Conservation (phyloP, 2,329 filamentous ascomycete genomes). For the Sordariomycetes sp. region DNA sequence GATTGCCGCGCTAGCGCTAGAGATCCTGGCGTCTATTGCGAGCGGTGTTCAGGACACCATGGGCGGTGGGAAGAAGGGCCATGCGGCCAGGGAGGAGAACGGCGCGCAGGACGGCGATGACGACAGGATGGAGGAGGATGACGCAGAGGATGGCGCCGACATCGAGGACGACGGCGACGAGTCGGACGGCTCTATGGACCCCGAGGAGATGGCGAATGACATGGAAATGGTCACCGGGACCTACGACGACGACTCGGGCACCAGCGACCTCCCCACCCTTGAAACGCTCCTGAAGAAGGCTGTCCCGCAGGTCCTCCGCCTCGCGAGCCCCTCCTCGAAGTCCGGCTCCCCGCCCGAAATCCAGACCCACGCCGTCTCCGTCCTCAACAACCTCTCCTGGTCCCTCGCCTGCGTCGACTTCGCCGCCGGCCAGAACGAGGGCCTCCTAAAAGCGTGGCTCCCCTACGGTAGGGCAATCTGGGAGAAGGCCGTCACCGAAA, state of each 20-base stretch:
- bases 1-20: slow-evolving; percentile 40
- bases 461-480: slow-evolving; percentile 42
- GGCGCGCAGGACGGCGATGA: slow-evolving; percentile 24
- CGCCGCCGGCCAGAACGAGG: slow-evolving; percentile 34
- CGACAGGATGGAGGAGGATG: slow-evolving; percentile 13
- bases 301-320: slow-evolving; percentile 33
- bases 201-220: slow-evolving; percentile 46
- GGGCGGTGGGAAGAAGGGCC: slow-evolving; percentile 17
- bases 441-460: slow-evolving; percentile 39
- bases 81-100: slow-evolving; percentile 22
- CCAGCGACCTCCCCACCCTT: slow-evolving; percentile 41
- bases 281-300: slow-evolving; percentile 29
- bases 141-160: slow-evolving; percentile 20
- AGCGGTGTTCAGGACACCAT: slow-evolving; percentile 40
- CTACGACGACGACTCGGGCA: slow-evolving; percentile 25
- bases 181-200: slow-evolving; percentile 38
- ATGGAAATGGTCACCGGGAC: slow-evolving; percentile 50
- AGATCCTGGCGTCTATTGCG: slow-evolving; percentile 51
- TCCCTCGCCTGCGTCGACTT: slow-evolving; percentile 50
- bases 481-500: slow-evolving; percentile 38
- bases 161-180: slow-evolving; percentile 22
- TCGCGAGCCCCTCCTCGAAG: slow-evolving; percentile 24
- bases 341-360: slow-evolving; percentile 29
- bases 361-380: slow-evolving; percentile 40
- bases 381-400: slow-evolving; percentile 57